Conservation (phyloP, 78 protist genomes). For the Chrysochromulina parva region DNA sequence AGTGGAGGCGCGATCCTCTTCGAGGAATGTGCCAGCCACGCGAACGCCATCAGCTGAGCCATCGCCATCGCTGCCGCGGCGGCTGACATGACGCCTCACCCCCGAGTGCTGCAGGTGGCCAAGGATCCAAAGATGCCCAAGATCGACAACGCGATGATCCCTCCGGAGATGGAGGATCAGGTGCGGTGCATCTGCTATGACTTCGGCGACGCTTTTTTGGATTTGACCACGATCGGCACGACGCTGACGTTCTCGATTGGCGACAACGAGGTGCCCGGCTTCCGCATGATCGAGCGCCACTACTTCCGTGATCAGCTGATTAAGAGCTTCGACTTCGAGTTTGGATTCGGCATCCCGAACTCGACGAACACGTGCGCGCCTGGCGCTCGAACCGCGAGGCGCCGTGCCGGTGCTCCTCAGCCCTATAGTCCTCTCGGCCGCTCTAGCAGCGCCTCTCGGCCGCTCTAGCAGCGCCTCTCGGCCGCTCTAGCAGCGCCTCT, state of each 20-base stretch:
- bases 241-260: conserved; percentile 73
- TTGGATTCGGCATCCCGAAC: conserved; percentile 84
- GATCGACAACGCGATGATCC: neutral
- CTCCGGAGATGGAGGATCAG: conserved; percentile 23
- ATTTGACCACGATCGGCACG: conserved; percentile 52
- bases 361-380: conserved; percentile 53
- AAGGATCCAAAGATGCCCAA: neutral
- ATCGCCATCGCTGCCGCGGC: neutral
- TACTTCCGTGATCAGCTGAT: conserved; percentile 72
- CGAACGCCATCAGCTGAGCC: neutral
- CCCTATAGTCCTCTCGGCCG: too few species aligned
- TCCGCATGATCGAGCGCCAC: conserved; percentile 87
- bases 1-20: conserved; percentile 24
- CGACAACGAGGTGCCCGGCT: conserved; percentile 52
- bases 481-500: too few species aligned
- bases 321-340: conserved; percentile 74
- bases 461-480: too few species aligned
- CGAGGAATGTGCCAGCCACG: neutral
- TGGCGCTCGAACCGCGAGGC: too few species aligned
- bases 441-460: too few species aligned
- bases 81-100: neutral
- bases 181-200: conserved; percentile 60
- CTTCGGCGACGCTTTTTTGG: conserved; percentile 50
- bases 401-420: too few species aligned
- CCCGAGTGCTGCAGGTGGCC: neutral